Conservation (phyloP, 2,329 filamentous ascomycete species). For the Penicillium vulpinum region DNA sequence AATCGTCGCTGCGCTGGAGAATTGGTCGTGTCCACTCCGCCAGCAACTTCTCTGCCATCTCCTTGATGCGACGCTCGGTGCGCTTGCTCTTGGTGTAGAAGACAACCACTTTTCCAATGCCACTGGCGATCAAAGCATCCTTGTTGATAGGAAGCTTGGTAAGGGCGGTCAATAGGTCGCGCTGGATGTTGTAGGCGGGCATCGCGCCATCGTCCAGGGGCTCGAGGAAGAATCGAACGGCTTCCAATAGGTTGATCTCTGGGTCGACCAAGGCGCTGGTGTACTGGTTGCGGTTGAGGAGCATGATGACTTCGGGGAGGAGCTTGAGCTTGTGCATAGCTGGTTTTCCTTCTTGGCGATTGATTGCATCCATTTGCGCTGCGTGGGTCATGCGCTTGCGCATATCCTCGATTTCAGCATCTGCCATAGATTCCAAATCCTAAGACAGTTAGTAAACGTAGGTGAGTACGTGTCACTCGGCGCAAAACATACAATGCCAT, state of each 20-base stretch:
- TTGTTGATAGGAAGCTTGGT: constrained; percentile 83
- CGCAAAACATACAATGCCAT: constrained; percentile 70
- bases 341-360: constrained; percentile 74
- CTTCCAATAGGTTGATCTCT: constrained; percentile 91
- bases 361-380: constrained; percentile 80
- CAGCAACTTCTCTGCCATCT: constrained; percentile 86
- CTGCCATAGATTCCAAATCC: constrained; percentile 88
- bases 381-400: constrained; percentile 88
- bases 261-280: constrained; percentile 86
- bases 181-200: constrained; percentile 95
- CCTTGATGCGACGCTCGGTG: constrained; percentile 84
- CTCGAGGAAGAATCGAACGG: constrained; percentile 96
- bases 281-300: constrained; percentile 82
- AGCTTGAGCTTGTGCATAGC: constrained; percentile 93
- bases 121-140: constrained; percentile 82
- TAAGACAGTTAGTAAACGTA: constrained; percentile 38
- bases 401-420: constrained; percentile 84
- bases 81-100: constrained; percentile 97
- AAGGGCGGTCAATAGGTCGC: constrained; percentile 83
- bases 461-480: background rate
- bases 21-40: constrained; percentile 96
- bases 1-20: constrained; percentile 89
- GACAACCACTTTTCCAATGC: constrained; percentile 92
- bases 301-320: constrained; percentile 81
- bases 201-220: constrained; percentile 91